phyloP scores from a whole-genome alignment of 2,329 filamentous ascomycete genomes.

The Xylaria polymorpha region DNA sequence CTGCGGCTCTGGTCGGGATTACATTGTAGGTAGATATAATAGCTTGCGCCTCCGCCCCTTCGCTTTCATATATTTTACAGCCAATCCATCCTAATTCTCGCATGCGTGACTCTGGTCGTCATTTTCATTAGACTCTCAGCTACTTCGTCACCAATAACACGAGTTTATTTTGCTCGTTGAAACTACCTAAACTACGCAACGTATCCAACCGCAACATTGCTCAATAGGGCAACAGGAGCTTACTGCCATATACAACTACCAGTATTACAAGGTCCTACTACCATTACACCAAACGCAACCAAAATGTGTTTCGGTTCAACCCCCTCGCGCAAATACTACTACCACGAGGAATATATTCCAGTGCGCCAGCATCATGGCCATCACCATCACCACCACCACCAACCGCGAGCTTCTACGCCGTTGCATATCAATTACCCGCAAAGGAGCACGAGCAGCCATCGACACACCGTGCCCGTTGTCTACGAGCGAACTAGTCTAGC shows the following conservation, averaged over 20 bases:
- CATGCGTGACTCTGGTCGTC: background rate
- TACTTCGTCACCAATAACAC: background rate
- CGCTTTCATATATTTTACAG: background rate
- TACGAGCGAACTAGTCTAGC: constrained; percentile 56
- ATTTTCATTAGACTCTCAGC: background rate
- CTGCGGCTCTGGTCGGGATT: background rate
- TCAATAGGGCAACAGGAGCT: background rate
- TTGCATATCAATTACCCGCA: constrained; percentile 53
- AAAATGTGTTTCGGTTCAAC: constrained; percentile 64
- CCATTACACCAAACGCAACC: constrained; percentile 36
- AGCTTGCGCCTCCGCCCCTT: background rate
- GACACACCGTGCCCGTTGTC: constrained; percentile 52
- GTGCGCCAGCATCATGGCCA: constrained; percentile 54
- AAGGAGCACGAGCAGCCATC: constrained; percentile 54
- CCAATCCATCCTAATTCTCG: background rate
- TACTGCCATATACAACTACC: constrained; percentile 37
- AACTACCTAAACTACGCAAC: background rate
- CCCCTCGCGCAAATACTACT: constrained; percentile 63
- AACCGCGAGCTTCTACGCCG: constrained; percentile 54
- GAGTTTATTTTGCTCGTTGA: background rate
- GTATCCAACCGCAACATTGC: background rate
- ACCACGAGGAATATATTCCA: constrained; percentile 65
- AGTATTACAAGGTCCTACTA: constrained; percentile 31
- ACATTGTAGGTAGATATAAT: background rate
- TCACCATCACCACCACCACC: constrained; percentile 47